Conservation (phyloP, 2,329 filamentous ascomycete genomes). For the Aspergillus sojae region DNA sequence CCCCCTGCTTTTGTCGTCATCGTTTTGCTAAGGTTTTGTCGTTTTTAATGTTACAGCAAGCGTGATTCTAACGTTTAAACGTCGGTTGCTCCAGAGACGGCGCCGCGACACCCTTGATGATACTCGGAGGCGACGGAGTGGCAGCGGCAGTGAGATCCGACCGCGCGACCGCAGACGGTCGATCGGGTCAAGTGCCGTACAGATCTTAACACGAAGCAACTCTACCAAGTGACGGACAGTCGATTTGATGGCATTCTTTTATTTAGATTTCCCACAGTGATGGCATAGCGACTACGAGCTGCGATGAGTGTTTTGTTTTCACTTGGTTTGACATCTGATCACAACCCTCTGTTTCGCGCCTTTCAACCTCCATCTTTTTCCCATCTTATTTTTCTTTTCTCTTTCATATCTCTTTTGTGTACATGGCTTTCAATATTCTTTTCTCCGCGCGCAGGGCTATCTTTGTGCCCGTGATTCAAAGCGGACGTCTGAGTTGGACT, state of each 20-base stretch:
- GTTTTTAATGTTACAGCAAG: constrained; percentile 41
- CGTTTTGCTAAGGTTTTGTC: constrained; percentile 44
- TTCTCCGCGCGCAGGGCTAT: constrained; percentile 30
- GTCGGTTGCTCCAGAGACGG: constrained; percentile 51
- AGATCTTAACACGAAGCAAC: constrained; percentile 45
- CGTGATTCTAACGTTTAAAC: constrained; percentile 51
- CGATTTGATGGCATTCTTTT: constrained; percentile 22
- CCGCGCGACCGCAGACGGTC: constrained; percentile 44
- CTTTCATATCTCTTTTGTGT: constrained; percentile 36
- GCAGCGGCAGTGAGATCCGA: constrained; percentile 46
- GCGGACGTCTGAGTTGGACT: constrained; percentile 41
- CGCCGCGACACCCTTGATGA: constrained; percentile 46
- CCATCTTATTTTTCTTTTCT: constrained; percentile 26
- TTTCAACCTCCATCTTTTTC: constrained; percentile 27
- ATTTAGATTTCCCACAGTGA: constrained; percentile 29
- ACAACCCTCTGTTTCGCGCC: constrained; percentile 20
- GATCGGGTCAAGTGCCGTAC: constrained; percentile 39
- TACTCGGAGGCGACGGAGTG: constrained; percentile 44
- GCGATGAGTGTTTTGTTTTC: constrained; percentile 36
- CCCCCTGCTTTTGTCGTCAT: constrained; percentile 31
- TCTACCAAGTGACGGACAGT: constrained; percentile 42
- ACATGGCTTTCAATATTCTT: constrained; percentile 46
- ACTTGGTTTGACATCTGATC: constrained; percentile 29
- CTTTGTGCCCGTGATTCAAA: constrained; percentile 27
- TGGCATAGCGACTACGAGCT: constrained; percentile 43